Percentiles rank a stretch among this genome's conserved stretches.
Evolutionary conservation across 352 stramenopile species (phyloP).

Genomic region (Pythium aquatile): DNA sequence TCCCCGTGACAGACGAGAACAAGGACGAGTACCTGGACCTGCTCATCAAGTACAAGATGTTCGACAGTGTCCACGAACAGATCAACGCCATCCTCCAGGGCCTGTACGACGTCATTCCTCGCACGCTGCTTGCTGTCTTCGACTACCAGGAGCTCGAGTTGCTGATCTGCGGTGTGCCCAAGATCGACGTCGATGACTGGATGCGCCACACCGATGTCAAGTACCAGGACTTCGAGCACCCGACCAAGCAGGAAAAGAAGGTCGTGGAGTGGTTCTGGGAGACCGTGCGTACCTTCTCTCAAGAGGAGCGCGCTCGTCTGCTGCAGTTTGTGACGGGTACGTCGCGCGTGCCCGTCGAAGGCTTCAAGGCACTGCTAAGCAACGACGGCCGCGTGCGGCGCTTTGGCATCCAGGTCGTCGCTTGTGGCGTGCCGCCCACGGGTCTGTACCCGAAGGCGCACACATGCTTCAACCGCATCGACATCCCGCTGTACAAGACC

Average conservation of each 20-base stretch:
- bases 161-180: slow-evolving; percentile 88
- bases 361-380: slow-evolving; percentile 90
- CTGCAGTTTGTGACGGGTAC: slow-evolving; percentile 92
- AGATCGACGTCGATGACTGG: slow-evolving; percentile 92
- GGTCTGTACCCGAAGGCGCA: slow-evolving; percentile 82
- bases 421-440: slow-evolving; percentile 65
- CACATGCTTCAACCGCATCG: slow-evolving; percentile 89
- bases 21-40: slow-evolving; percentile 95
- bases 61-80: slow-evolving; percentile 88
- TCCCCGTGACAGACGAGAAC: slow-evolving; percentile 93
- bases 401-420: slow-evolving; percentile 96
- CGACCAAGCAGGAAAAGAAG: slow-evolving; percentile 49
- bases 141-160: slow-evolving; percentile 96
- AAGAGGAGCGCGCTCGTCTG: slow-evolving; percentile 83
- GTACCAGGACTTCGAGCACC: slow-evolving; percentile 72
- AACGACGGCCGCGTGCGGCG: slow-evolving; percentile 87
- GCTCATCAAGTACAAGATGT: slow-evolving; percentile 94
- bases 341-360: slow-evolving; percentile 91
- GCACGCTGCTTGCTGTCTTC: slow-evolving; percentile 87
- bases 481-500: slow-evolving; percentile 75
- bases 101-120: slow-evolving; percentile 91
- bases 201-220: slow-evolving; percentile 78
- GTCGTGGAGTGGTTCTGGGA: slow-evolving; percentile 92
- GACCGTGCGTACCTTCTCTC: slow-evolving; percentile 65
- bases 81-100: slow-evolving; percentile 90